A percentile compares a stretch with the other conserved stretches of the same genome.
phyloP scores from a whole-genome alignment of 768 basidiomycete genomes.

The Amanita jacksonii region DNA sequence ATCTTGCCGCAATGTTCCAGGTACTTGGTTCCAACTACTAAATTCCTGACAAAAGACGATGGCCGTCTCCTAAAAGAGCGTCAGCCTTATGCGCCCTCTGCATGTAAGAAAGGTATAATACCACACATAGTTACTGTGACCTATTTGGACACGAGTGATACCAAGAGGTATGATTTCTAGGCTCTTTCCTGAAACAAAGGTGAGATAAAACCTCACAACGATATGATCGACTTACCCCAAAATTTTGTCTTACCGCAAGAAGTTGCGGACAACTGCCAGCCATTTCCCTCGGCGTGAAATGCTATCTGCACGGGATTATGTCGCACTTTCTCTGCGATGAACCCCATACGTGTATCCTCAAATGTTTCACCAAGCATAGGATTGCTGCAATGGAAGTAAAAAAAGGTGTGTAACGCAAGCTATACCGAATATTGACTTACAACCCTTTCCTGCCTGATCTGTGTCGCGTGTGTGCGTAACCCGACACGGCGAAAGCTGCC shows the following conservation, averaged over 20 bases:
- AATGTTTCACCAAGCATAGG: slow-evolving; percentile 87
- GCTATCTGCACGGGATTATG: slow-evolving; percentile 82
- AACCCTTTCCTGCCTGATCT: slow-evolving; percentile 83
- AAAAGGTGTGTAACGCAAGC: slow-evolving; percentile 2
- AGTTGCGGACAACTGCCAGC: slow-evolving; percentile 69
- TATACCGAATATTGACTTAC: slow-evolving; percentile 34
- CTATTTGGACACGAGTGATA: slow-evolving; percentile 55
- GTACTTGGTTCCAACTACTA: slow-evolving; percentile 88
- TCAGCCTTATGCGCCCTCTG: not conserved
- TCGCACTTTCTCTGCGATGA: slow-evolving; percentile 81
- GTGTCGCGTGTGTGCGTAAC: slow-evolving; percentile 73
- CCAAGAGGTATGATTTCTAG: slow-evolving; percentile 81
- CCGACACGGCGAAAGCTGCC: slow-evolving; percentile 78
- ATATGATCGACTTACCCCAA: slow-evolving; percentile 56
- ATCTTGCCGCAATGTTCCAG: slow-evolving; percentile 79
- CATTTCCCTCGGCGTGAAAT: slow-evolving; percentile 72
- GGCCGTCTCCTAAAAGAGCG: slow-evolving; percentile 59
- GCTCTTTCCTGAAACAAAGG: slow-evolving; percentile 57
- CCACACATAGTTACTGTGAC: slow-evolving; percentile 65
- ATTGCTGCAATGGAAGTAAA: slow-evolving; percentile 42
- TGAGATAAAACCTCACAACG: slow-evolving; percentile 9
- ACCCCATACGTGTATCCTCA: slow-evolving; percentile 71
- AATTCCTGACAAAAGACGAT: slow-evolving; percentile 80
- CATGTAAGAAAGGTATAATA: slow-evolving; percentile 22
- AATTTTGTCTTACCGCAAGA: slow-evolving; percentile 84